phyloP scores from a whole-genome alignment of 208 protist genomes.

The Trypanosoma boissoni region DNA sequence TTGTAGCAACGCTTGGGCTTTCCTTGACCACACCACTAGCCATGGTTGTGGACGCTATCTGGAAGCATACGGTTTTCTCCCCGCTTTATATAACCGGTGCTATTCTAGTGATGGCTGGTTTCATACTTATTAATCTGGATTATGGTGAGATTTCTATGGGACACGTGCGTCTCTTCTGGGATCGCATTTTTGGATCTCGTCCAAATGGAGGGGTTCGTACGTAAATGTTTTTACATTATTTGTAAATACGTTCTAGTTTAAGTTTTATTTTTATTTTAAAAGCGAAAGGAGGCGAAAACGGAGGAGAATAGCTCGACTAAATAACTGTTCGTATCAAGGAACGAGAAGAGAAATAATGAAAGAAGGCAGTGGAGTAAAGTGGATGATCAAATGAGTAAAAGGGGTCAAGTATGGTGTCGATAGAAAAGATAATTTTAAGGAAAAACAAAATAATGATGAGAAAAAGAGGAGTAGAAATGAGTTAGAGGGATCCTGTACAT shows the following conservation, averaged over 20 bases:
- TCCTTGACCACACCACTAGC: constrained; percentile 88
- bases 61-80: constrained; percentile 41
- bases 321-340: too few species aligned
- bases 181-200: too few species aligned
- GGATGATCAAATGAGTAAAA: too few species aligned
- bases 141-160: constrained; percentile 8
- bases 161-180: constrained; percentile 1
- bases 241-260: not conserved
- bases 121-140: constrained; percentile 74
- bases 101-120: constrained; percentile 67
- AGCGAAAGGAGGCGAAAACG: too few species aligned
- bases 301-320: too few species aligned
- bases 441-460: too few species aligned
- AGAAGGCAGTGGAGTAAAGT: too few species aligned
- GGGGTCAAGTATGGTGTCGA: too few species aligned
- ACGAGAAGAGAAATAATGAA: too few species aligned
- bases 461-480: too few species aligned
- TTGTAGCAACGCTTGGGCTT: constrained; percentile 87
- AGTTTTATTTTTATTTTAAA: constrained; percentile 16
- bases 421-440: too few species aligned
- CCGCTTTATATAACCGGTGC: constrained; percentile 69
- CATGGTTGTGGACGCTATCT: constrained; percentile 79
- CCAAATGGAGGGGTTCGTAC: not conserved
- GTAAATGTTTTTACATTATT: constrained; percentile 8
- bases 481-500: too few species aligned